Evolutionary conservation across 225 moss, liverwort and hornwort species (phyloP).

Genomic region (Thuidium tamariscinum): DNA sequence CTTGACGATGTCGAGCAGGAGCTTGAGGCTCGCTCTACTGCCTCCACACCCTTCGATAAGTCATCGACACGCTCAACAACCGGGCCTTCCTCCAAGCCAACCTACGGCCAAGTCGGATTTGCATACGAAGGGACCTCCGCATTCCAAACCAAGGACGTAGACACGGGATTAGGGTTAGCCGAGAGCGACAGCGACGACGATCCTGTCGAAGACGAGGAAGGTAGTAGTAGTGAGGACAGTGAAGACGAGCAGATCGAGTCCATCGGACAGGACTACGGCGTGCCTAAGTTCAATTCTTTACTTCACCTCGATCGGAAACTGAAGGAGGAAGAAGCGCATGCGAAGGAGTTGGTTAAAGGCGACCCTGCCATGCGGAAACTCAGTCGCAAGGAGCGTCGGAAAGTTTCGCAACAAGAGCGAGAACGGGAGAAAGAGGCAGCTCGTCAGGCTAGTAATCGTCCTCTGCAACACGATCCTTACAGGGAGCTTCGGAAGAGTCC

Average conservation of each 20-base stretch:
- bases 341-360: constrained; percentile 91
- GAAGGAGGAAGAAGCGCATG: constrained; percentile 91
- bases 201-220: constrained; percentile 66
- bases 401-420: constrained; percentile 90
- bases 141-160: constrained; percentile 17
- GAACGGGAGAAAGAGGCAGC: constrained; percentile 97
- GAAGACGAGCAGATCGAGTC: constrained; percentile 96
- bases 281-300: constrained; percentile 76
- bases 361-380: constrained; percentile 95
- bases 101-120: constrained; percentile 93
- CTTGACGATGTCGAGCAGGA: constrained; percentile 92
- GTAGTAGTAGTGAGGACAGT: constrained; percentile 88
- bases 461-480: constrained; percentile 83
- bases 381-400: constrained; percentile 93
- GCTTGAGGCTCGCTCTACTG: constrained; percentile 66
- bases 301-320: constrained; percentile 86
- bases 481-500: constrained; percentile 95
- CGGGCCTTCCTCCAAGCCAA: constrained; percentile 35
- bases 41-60: constrained; percentile 37
- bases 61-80: neutral
- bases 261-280: constrained; percentile 87
- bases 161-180: constrained; percentile 21
- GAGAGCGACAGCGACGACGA: constrained; percentile 90
- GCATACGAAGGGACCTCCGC: constrained; percentile 65
- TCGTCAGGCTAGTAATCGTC: constrained; percentile 58